These are phyloP conservation scores for Desmodesmus armatus DNA, from an alignment of 139 green algal genomes.

Conservation along the genomic window DNA sequence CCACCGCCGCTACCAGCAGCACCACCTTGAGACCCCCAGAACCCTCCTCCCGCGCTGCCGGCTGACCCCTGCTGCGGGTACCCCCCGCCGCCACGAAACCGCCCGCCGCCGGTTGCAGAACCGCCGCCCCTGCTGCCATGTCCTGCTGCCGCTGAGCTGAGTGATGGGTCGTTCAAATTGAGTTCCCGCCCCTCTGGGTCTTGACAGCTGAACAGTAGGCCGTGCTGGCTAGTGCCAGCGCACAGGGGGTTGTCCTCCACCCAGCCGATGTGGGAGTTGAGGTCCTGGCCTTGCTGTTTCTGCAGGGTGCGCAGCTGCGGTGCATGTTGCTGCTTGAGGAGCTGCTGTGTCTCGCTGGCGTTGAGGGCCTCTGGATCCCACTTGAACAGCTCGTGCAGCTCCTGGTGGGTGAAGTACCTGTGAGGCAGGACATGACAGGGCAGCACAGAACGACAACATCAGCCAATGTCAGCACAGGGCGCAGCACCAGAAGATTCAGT, in stretches of 20 bases:
- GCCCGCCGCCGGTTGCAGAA: neutral
- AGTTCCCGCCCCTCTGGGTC: constrained; percentile 41
- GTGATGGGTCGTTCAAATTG: neutral
- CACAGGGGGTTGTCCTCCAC: neutral
- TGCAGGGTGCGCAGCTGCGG: constrained; percentile 54
- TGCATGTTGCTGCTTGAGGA: constrained; percentile 77
- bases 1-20: neutral
- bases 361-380: constrained; percentile 65
- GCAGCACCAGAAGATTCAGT: neutral
- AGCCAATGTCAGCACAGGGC: neutral
- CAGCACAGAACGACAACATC: too few species aligned
- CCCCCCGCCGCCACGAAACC: too few species aligned
- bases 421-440: too few species aligned
- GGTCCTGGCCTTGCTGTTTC: constrained; percentile 46
- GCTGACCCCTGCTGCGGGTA: too few species aligned
- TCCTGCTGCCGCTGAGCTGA: neutral
- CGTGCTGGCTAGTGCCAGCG: constrained; percentile 84
- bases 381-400: constrained; percentile 86
- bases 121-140: constrained; percentile 12
- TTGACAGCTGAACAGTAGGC: constrained; percentile 81
- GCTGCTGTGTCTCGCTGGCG: constrained; percentile 71
- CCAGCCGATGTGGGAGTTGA: constrained; percentile 15
- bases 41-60: too few species aligned
- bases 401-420: constrained; percentile 69
- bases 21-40: too few species aligned